phyloP scores from a whole-genome alignment of 768 basidiomycete species.

The Termitomyces titanicus region DNA sequence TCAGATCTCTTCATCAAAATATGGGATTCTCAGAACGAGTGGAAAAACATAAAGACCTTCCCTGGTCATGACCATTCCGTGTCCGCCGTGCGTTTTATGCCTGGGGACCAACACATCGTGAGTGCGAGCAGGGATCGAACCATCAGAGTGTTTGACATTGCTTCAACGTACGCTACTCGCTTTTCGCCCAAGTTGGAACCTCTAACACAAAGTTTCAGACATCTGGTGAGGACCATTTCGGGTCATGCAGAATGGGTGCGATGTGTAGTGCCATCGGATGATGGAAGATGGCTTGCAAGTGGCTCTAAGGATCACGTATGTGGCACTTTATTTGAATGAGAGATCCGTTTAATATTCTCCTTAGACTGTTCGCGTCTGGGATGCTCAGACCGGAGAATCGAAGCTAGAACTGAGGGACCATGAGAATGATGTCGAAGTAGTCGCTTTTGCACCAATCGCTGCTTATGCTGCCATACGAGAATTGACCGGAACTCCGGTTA shows the following conservation, averaged over 20 bases:
- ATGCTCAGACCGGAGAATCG: slow-evolving; percentile 66
- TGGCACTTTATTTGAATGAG: slow-evolving; percentile 1
- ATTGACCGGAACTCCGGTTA: slow-evolving; percentile 66
- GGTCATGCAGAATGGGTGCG: slow-evolving; percentile 89
- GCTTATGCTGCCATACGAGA: slow-evolving; percentile 77
- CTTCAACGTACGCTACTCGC: slow-evolving; percentile 62
- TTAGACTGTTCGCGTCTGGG: slow-evolving; percentile 78
- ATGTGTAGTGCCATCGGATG: slow-evolving; percentile 57
- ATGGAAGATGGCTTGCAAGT: slow-evolving; percentile 73
- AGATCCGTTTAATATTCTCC: slow-evolving; percentile 7
- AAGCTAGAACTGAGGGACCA: slow-evolving; percentile 86
- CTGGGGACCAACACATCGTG: slow-evolving; percentile 78
- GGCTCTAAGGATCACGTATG: slow-evolving; percentile 86
- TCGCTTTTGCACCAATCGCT: slow-evolving; percentile 74
- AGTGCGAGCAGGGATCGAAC: slow-evolving; percentile 87
- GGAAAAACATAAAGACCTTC: slow-evolving; percentile 84
- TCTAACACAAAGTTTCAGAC: slow-evolving; percentile 35
- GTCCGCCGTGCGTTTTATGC: slow-evolving; percentile 81
- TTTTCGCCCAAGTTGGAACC: not conserved
- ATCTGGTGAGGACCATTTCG: slow-evolving; percentile 69
- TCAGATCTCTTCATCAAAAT: slow-evolving; percentile 90
- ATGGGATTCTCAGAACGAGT: slow-evolving; percentile 88
- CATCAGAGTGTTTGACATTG: slow-evolving; percentile 83
- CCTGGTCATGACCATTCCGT: slow-evolving; percentile 91
- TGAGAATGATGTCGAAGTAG: slow-evolving; percentile 81